A percentile compares a stretch with the other conserved stretches of the same genome.
Conservation (phyloP, 2,329 filamentous ascomycete species). For the Verticillium isaacii region DNA sequence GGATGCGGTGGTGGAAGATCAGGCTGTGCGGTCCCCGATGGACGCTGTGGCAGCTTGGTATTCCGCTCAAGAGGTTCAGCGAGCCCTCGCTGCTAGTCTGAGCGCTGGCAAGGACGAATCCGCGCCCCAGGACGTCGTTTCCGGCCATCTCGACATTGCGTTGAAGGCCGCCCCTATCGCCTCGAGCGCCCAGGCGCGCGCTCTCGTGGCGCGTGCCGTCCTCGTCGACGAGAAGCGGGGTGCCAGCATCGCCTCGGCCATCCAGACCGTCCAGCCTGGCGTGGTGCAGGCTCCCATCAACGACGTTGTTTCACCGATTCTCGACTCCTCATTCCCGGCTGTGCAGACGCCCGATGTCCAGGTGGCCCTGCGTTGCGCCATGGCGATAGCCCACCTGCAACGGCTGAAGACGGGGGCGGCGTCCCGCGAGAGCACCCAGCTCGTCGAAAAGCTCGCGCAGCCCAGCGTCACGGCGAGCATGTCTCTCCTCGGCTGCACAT, state of each 20-base stretch:
- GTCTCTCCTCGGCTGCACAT: constrained; percentile 55
- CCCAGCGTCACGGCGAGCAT: constrained; percentile 35
- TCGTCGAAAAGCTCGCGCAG: constrained; percentile 46
- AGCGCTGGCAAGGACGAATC: constrained; percentile 44
- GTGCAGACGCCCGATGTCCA: constrained; percentile 46
- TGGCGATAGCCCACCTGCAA: constrained; percentile 55
- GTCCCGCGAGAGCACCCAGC: constrained; percentile 36
- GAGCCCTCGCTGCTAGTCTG: constrained; percentile 61
- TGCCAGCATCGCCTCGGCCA: constrained; percentile 50
- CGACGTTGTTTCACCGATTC: constrained; percentile 31
- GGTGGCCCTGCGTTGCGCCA: constrained; percentile 54
- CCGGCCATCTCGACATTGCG: constrained; percentile 59
- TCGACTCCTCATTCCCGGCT: constrained; percentile 39
- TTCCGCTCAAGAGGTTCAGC: constrained; percentile 67
- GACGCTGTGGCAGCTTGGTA: constrained; percentile 92
- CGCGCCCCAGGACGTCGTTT: constrained; percentile 31
- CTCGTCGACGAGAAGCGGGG: constrained; percentile 50
- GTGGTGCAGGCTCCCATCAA: constrained; percentile 25
- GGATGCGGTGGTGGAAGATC: constrained; percentile 80
- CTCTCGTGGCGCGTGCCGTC: constrained; percentile 54
- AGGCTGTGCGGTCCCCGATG: constrained; percentile 77
- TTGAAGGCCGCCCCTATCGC: constrained; percentile 71
- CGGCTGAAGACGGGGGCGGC: constrained; percentile 33
- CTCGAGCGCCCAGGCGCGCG: constrained; percentile 63
- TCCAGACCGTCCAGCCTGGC: constrained; percentile 45